Base-by-base conservation (phyloP, 1,139 yeast genomes). In the Geotrichum restrictum region DNA sequence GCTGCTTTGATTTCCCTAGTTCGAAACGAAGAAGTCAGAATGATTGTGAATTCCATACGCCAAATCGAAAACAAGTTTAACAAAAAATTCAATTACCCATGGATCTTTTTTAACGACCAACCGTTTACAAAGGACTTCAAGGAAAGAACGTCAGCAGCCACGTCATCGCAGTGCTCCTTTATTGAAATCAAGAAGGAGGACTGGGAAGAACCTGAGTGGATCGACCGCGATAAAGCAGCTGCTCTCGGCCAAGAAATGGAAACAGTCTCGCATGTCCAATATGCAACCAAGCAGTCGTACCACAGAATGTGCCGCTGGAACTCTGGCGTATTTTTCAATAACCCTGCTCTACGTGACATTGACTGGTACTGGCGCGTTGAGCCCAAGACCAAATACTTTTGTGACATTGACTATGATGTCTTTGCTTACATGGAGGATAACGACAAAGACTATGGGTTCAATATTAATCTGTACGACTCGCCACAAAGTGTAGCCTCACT, bases 281-380 rank as follows among this genome's bases (percentile, higher is more conserved):
- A 85, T 62, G 87, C 91, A 0, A 72, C 73, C 38, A 74, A 70
- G 66, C 69, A 64, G n/a, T 81, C 88, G 0, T 86, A 86, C 64
- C 93, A 84, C 61, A 82, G 84, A 62, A 85, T 85, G 94, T 85
- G 94, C 63, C 72, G 93, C 31, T 85, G 80, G 70, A 82, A 85
- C 64, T 82, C 85, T 59, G 82, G 82, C 13, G 71, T 71, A 56
- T 83, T 86, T 61, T 85, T 75, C 66, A 74, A 81, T 48, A 76
- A 85, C 57, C 86, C 86, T 1, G 80, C 79, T 53, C 65, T 86
- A 64, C 72, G 71, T 47, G 70, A 81, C 54, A 77, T 70, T 62
- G 70, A 70, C 56, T 86, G 83, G 69, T 86, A 85, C 66, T 86
- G 95, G 95, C 74, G 95, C 55, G 76, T 86, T 42, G 95, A 86